Base-by-base conservation (phyloP, 441 rosid genomes). In the Macaranga tanarius region DNA sequence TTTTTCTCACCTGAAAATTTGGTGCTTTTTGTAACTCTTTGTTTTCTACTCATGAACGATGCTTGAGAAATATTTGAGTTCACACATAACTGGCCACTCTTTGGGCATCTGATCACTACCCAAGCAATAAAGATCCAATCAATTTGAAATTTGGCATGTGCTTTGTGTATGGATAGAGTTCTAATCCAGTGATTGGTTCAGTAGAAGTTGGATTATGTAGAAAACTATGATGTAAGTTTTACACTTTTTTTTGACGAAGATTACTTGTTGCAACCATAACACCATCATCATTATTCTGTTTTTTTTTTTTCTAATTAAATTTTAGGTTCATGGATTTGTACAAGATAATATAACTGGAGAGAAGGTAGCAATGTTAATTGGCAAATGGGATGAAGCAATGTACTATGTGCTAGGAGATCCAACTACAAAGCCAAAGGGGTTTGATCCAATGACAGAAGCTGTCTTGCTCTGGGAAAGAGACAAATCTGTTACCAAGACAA, bases 331-430 rank as follows among this genome's bases (percentile, higher is more conserved):
- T 72, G 97, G 99, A 63, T 92, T 94, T 83, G 95, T 94, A 79
- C 95, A 90, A 84, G 95, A 94, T 78, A 92, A 88, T 71, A 88
- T 86, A 75, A 94, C 92, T 2, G 98, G 97, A 71, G 95, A 94
- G 87, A 94, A 90, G 86, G 96, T 94, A 31, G 99, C 97, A 34
- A 79, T 92, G 86, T 72, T 94, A 84, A 84, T 94, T 68, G 97
- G 99, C 10, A 94, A 94, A 87, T 94, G 99, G 97, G 99, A 94
- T 70, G 99, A 86, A 77, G 99, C 97, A 28, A 84, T 94, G 90
- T 94, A 94, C 86, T 92, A 89, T 75, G 97, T 90, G 34, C 73
- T 88, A 67, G 99, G 99, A 65, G 97, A 90, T 85, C 95, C 92
- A 62, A 87, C 90, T 2, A 82, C 84, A 54, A 94, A 94, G 72